Evolutionary conservation across 176 grass and related monocot species (phyloP), one percentile per base, ranked within the genome.

Genomic region (Avena eriantha): DNA sequence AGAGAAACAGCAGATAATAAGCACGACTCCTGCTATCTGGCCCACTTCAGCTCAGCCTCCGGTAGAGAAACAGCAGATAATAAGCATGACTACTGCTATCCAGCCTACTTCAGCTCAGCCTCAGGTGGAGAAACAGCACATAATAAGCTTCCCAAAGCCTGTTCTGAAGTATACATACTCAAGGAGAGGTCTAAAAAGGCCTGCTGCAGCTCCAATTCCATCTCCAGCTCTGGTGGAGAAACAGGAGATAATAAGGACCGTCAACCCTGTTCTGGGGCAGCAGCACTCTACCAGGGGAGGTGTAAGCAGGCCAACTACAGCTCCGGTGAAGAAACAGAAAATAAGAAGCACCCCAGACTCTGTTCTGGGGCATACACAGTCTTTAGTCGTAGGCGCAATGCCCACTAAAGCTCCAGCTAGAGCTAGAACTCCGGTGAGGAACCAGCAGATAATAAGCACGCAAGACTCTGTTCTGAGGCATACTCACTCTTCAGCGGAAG

Each of bases 341-440:
- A 83, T 67, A 76, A 68, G 53, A 48, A 88, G 80, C 63, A 81
- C 83, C 8, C 56, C 56, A 47, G 88, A 81, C 51, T 74, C 85
- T 85, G 60, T 87, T 43, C 76, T 45, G 50, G 86, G 31, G 33
- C 49, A 82, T 45, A 59, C 71, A 74, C 45, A 10, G 5, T 8
- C 45, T 74, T 50, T 23, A 75, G 72, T 51, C 9, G 14, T 15
- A 51, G 72, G 46, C 15, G 22, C 48, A 9, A 75, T 18, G 23
- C 46, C 45, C 23, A 31, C 47, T 51, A 51, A 23, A 76, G 8
- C 73, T 76, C 73, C 47, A 76, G 73, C 46, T 75, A 65, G 61
- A 75, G 72, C 15, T 50, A 75, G 14, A 50, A 50, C 23, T 16
- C 56, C 3, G 19, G 78, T 33, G 36, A 81, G 73, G 61, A 89